Evolutionary conservation across 2,329 filamentous ascomycete species (phyloP).

Genomic region (Phaeophleospora eucalypticola): DNA sequence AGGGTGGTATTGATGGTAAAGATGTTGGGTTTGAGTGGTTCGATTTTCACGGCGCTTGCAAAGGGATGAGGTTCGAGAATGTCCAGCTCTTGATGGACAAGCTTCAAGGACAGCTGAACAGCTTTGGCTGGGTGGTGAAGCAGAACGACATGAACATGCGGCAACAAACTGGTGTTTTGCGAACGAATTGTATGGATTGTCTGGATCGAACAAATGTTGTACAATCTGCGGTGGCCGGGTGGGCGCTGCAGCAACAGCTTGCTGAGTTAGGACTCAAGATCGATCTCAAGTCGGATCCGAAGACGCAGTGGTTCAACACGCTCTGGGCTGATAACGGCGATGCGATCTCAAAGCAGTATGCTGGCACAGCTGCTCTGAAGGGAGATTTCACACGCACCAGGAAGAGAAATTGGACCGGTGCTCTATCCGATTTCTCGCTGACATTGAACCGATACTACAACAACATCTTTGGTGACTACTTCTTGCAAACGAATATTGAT

Average conservation of each 20-base stretch:
- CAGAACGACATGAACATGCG: slow-evolving; percentile 40
- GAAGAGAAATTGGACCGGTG: slow-evolving; percentile 86
- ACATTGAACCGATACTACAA: slow-evolving; percentile 75
- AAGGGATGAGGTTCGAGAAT: slow-evolving; percentile 97
- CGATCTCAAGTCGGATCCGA: slow-evolving; percentile 68
- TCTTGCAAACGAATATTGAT: slow-evolving; percentile 93
- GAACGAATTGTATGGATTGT: slow-evolving; percentile 99
- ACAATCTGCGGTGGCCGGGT: slow-evolving; percentile 83
- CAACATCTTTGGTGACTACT: slow-evolving; percentile 97
- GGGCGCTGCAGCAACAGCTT: slow-evolving; percentile 76
- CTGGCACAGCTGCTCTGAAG: slow-evolving; percentile 91
- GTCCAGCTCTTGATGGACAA: slow-evolving; percentile 73
- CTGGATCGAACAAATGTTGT: slow-evolving; percentile 94
- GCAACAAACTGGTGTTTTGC: slow-evolving; percentile 69
- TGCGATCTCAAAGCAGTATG: slow-evolving; percentile 91
- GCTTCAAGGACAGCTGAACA: slow-evolving; percentile 63
- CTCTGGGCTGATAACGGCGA: slow-evolving; percentile 96
- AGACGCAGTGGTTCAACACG: slow-evolving; percentile 89
- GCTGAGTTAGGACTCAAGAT: slow-evolving; percentile 71
- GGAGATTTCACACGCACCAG: slow-evolving; percentile 91
- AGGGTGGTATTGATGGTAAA: slow-evolving; percentile 50
- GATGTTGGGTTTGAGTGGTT: slow-evolving; percentile 85
- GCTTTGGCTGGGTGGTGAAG: slow-evolving; percentile 66
- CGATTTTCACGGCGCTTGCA: slow-evolving; percentile 88
- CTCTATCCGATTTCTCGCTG: slow-evolving; percentile 83